phyloP scores from a whole-genome alignment of 1,139 yeast species.

The Starmera stellimalicola region DNA sequence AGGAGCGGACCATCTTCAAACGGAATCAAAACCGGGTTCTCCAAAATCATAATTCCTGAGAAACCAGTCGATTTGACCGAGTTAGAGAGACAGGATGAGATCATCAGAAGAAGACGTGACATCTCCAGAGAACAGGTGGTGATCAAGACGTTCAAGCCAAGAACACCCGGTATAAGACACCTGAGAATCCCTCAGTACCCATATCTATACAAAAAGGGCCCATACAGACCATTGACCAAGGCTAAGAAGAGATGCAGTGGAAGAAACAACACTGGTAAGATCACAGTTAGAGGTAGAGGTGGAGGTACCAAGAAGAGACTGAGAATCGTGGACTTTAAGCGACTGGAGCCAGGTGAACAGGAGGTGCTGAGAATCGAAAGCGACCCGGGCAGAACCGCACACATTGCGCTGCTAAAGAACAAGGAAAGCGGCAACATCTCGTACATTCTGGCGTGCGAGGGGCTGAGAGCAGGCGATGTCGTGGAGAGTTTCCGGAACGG shows the following conservation, averaged over 20 bases:
- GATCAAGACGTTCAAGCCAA: slow-evolving; percentile 69
- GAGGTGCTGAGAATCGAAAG: slow-evolving; percentile 84
- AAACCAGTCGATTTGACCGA: slow-evolving; percentile 43
- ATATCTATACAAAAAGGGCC: slow-evolving; percentile 79
- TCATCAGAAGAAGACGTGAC: slow-evolving; percentile 63
- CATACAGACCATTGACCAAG: slow-evolving; percentile 65
- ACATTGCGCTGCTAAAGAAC: slow-evolving; percentile 77
- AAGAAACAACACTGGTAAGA: slow-evolving; percentile 80
- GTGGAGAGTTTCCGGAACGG: slow-evolving; percentile 88
- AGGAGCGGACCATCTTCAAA: background rate
- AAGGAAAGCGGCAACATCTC: slow-evolving; percentile 52
- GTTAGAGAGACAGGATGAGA: slow-evolving; percentile 70
- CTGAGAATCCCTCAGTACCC: slow-evolving; percentile 81
- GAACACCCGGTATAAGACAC: slow-evolving; percentile 87
- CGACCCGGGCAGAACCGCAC: slow-evolving; percentile 93
- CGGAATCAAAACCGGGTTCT: background rate
- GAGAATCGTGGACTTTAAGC: slow-evolving; percentile 69
- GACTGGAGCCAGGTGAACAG: slow-evolving; percentile 63
- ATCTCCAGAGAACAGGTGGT: slow-evolving; percentile 61
- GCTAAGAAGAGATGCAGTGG: slow-evolving; percentile 75
- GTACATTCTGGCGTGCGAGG: slow-evolving; percentile 86
- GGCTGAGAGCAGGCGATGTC: slow-evolving; percentile 83
- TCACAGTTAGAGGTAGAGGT: slow-evolving; percentile 91
- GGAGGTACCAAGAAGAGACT: slow-evolving; percentile 93
- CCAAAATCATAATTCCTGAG: slow-evolving; percentile 28